These are phyloP conservation scores for Ascochyta lentis DNA, from an alignment of 2,329 filamentous ascomycete genomes.

Conservation along the genomic window DNA sequence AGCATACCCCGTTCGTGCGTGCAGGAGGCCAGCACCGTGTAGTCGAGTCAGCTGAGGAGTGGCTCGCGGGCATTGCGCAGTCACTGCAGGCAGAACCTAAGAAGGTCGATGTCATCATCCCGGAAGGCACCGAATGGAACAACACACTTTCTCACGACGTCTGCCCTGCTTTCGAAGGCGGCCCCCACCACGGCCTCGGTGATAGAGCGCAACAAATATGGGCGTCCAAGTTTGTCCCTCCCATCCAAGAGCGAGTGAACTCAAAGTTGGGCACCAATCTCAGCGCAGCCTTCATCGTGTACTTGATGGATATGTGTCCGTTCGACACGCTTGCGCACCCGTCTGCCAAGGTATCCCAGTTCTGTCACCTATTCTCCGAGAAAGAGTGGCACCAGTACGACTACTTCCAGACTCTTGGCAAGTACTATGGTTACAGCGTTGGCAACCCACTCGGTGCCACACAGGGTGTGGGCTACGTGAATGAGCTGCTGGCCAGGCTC, in stretches of 20 bases:
- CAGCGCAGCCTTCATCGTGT: slow-evolving; percentile 66
- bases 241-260: slow-evolving; percentile 75
- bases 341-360: slow-evolving; percentile 65
- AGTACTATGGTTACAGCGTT: slow-evolving; percentile 81
- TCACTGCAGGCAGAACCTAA: slow-evolving; percentile 54
- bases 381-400: slow-evolving; percentile 80
- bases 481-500: slow-evolving; percentile 84
- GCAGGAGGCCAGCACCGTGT: slow-evolving; percentile 74
- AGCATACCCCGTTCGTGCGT: slow-evolving; percentile 72
- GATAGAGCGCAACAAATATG: slow-evolving; percentile 63
- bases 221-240: slow-evolving; percentile 67
- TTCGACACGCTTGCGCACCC: slow-evolving; percentile 75
- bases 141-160: slow-evolving; percentile 81
- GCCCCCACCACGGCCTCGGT: slow-evolving; percentile 58
- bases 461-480: slow-evolving; percentile 85
- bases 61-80: slow-evolving; percentile 74
- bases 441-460: slow-evolving; percentile 82
- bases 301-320: slow-evolving; percentile 87
- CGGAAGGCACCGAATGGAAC: slow-evolving; percentile 71
- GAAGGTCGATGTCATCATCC: slow-evolving; percentile 66
- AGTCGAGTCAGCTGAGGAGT: slow-evolving; percentile 75
- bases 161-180: slow-evolving; percentile 74
- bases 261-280: slow-evolving; percentile 72
- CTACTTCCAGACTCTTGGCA: slow-evolving; percentile 79
- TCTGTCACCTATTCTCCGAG: slow-evolving; percentile 77